Evolutionary conservation across 352 stramenopile species (phyloP).

Genomic region (Paralagenidium karlingii): DNA sequence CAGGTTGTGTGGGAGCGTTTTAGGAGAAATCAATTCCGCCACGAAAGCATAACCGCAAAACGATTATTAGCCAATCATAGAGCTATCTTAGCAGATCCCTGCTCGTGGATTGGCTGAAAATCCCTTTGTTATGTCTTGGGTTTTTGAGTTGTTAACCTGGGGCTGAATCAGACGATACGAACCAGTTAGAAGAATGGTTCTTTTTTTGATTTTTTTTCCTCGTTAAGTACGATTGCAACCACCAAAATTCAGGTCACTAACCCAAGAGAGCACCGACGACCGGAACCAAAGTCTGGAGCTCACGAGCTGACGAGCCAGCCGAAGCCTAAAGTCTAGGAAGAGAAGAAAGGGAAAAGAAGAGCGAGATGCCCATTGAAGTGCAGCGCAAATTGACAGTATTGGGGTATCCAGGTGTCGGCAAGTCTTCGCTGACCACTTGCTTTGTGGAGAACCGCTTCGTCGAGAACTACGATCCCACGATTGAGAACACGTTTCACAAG

Average conservation of each 20-base stretch:
- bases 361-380: conserved; percentile 84
- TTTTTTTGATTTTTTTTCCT: conserved; percentile 1
- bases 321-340: background rate
- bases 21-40: too few species aligned
- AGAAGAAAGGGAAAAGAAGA: conserved; percentile 21
- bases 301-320: conserved; percentile 4
- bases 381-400: conserved; percentile 93
- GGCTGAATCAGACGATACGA: background rate
- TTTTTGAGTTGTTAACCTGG: too few species aligned
- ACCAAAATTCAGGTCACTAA: background rate
- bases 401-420: conserved; percentile 90
- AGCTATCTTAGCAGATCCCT: too few species aligned
- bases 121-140: too few species aligned
- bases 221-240: background rate
- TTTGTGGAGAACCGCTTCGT: conserved; percentile 91
- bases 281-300: conserved; percentile 7
- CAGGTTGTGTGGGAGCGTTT: too few species aligned
- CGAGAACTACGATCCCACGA: conserved; percentile 92
- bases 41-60: too few species aligned
- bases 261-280: background rate
- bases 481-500: conserved; percentile 95
- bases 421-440: conserved; percentile 90
- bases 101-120: too few species aligned
- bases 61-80: too few species aligned
- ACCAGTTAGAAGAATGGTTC: background rate